Evolutionary conservation across 1,284 basidiomycete species (phyloP).

Genomic region (Boletellus deceptivus): DNA sequence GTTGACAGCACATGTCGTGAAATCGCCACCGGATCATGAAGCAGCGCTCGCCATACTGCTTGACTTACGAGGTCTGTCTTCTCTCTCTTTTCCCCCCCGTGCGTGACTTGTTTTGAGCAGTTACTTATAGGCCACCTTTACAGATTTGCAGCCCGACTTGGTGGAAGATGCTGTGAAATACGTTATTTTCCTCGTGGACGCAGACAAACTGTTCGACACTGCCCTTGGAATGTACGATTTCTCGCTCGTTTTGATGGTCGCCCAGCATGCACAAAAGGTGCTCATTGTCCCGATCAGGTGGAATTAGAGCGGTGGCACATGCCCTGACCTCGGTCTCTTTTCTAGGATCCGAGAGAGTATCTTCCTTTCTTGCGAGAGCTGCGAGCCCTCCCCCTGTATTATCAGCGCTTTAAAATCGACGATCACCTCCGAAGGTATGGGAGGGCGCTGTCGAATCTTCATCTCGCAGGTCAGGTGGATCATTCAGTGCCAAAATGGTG

Average conservation of each 20-base stretch:
- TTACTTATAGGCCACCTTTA: not conserved
- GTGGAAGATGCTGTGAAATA: conserved; percentile 98
- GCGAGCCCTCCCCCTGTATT: conserved; percentile 74
- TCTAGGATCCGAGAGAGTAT: conserved; percentile 94
- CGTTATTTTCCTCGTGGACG: conserved; percentile 96
- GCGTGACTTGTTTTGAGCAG: not conserved
- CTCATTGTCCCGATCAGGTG: conserved; percentile 3
- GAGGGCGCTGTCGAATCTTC: conserved; percentile 77
- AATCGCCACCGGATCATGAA: conserved; percentile 90
- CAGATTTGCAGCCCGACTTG: conserved; percentile 70
- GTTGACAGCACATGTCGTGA: conserved; percentile 90
- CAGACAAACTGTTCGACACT: conserved; percentile 88
- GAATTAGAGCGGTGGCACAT: not conserved
- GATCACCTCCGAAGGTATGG: conserved; percentile 82
- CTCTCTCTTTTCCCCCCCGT: not conserved
- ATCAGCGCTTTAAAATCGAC: conserved; percentile 91
- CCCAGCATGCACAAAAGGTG: conserved; percentile 96
- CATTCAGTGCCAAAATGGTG: not conserved
- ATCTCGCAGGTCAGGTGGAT: conserved; percentile 58
- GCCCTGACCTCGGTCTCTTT: conserved; percentile 6
- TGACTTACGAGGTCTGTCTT: conserved; percentile 63
- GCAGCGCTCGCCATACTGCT: conserved; percentile 79
- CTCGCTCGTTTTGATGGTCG: conserved; percentile 91
- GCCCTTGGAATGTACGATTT: conserved; percentile 99
- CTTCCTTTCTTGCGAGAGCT: conserved; percentile 94